A percentile compares a stretch with the other conserved stretches of the same genome.
Conservation (phyloP, 2,329 filamentous ascomycete species). For the Fusarium aywerte region DNA sequence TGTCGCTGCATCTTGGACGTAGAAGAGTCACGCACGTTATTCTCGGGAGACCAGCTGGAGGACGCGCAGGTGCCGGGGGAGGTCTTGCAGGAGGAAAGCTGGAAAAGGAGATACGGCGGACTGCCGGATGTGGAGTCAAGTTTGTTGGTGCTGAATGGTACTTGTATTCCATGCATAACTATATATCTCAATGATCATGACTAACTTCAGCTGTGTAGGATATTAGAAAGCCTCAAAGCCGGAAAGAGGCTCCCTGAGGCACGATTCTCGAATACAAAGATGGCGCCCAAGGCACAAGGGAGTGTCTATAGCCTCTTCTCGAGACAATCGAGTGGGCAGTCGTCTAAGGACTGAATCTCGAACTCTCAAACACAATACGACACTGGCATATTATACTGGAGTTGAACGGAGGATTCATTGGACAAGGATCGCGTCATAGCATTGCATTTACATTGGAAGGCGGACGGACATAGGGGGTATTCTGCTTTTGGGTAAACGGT, state of each 20-base stretch:
- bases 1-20: constrained; percentile 77
- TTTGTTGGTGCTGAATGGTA: constrained; percentile 86
- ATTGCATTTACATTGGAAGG: background rate
- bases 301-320: constrained; percentile 68
- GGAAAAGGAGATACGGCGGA: constrained; percentile 78
- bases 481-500: background rate
- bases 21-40: constrained; percentile 87
- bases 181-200: background rate
- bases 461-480: background rate
- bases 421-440: background rate
- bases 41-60: constrained; percentile 69
- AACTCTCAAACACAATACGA: background rate
- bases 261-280: constrained; percentile 71
- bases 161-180: background rate
- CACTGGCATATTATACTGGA: background rate
- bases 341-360: constrained; percentile 12
- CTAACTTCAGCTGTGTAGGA: constrained; percentile 60
- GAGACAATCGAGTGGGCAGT: constrained; percentile 17
- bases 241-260: constrained; percentile 80
- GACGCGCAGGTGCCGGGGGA: constrained; percentile 69
- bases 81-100: constrained; percentile 82
- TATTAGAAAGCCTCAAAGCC: constrained; percentile 82
- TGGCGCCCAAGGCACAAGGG: constrained; percentile 70
- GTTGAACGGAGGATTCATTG: background rate
- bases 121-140: constrained; percentile 76